Evolutionary conservation across 352 stramenopile species (phyloP), one percentile per base, ranked within the genome.

Genomic region (Lagenidium giganteum): DNA sequence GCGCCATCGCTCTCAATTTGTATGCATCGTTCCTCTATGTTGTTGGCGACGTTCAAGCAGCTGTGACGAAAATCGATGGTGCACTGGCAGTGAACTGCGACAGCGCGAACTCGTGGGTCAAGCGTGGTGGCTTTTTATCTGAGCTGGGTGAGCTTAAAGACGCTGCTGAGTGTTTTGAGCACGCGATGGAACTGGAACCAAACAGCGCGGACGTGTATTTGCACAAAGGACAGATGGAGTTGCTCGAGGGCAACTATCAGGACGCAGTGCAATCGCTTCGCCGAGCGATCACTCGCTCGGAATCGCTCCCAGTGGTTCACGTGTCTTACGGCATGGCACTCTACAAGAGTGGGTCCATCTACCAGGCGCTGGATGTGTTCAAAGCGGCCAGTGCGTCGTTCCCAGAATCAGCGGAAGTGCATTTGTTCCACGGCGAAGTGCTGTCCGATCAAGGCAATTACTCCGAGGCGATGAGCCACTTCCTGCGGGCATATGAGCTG

Each of bases 291-390:
- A 80, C 79, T 13, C 74, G 78, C 25, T 91, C 74, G n/a, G 76
- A 92, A 14, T 56, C 62, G 21, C 55, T 93, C 21, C 69, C 76
- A 0, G 75, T 91, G 13, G 88, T 69, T 0, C 71, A 90, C 34
- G 68, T 93, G 9, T 83, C 77, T 16, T 93, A 91, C 55, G 81
- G 74, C 31, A 93, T 91, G 79, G 81, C 81, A 39, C 65, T 93
- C 12, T 93, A 91, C 61, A 91, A 90, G 47, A 87, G 76, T 29
- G 79, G 81, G 3, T 93, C 79, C 0, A 66, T 76, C 16, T 90
- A 83, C 48, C 81, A 93, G 54, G 76, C 78, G 9, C 79, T 85
- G 44, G 81, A 93, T 39, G 70, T 91, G 37, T 93, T 93, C 22
- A 55, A 83, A 3, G 72, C 86, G 23, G 81, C 81, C 2, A 65